Conservation (phyloP, 176 grass and related monocot genomes). For the Tillandsia fasciculata region DNA sequence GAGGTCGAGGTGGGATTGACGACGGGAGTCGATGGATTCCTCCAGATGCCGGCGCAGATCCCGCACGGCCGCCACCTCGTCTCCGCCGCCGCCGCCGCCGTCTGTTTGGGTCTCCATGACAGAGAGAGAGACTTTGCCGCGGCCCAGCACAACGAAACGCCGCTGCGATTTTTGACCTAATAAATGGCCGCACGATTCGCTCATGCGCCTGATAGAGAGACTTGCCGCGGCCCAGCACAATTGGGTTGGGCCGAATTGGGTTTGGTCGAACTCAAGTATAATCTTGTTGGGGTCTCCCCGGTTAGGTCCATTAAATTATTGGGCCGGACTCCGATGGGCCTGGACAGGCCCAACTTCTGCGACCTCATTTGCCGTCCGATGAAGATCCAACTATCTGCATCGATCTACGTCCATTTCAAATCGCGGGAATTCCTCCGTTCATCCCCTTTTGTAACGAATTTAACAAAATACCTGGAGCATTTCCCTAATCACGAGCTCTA, state of each 20-base stretch:
- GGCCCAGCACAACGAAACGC: too few relatives aligned
- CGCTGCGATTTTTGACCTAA: too few relatives aligned
- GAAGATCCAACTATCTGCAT: neutral
- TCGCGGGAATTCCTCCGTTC: too few relatives aligned
- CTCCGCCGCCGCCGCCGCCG: conserved; percentile 24
- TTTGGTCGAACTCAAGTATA: too few relatives aligned
- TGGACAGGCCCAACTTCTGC: neutral
- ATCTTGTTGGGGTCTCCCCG: too few relatives aligned
- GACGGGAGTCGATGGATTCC: conserved; percentile 45
- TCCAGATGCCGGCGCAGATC: conserved; percentile 64
- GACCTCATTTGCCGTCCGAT: neutral
- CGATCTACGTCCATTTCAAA: too few relatives aligned
- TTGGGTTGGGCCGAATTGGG: too few relatives aligned
- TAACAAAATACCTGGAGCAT: neutral
- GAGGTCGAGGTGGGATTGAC: conserved; percentile 61
- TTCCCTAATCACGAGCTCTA: neutral
- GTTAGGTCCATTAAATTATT: neutral
- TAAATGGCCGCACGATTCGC: too few relatives aligned
- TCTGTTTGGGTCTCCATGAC: conserved; percentile 39
- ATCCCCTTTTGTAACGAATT: too few relatives aligned
- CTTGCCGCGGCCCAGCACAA: too few relatives aligned
- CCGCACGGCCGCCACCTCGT: conserved; percentile 52
- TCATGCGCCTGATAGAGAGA: too few relatives aligned
- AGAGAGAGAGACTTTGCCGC: neutral
- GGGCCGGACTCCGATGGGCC: neutral